Conservation (phyloP, 1,139 yeast species). For the Torulaspora globosa region DNA sequence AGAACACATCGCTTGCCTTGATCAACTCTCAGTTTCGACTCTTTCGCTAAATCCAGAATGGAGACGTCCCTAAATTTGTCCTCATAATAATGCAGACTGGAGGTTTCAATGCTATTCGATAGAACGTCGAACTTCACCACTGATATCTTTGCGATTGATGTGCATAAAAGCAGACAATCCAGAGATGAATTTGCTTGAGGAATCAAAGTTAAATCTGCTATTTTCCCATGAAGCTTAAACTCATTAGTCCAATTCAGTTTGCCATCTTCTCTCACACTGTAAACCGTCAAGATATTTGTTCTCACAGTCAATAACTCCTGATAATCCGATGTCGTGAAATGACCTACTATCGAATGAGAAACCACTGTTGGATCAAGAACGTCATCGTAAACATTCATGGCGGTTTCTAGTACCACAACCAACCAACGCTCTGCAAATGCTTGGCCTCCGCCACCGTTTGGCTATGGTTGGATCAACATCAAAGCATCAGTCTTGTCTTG, state of each 20-base stretch:
- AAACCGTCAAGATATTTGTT: conserved; percentile 69
- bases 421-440: background rate
- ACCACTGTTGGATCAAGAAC: conserved; percentile 77
- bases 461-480: background rate
- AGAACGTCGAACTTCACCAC: conserved; percentile 66
- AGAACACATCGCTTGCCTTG: conserved; percentile 62
- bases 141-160: conserved; percentile 74
- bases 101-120: conserved; percentile 54
- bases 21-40: conserved; percentile 57
- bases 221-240: conserved; percentile 66
- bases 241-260: conserved; percentile 58
- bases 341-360: conserved; percentile 56
- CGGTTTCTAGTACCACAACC: background rate
- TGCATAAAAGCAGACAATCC: conserved; percentile 64
- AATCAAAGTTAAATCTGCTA: conserved; percentile 55
- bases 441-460: too few relatives aligned
- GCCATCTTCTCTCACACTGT: conserved; percentile 41
- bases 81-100: conserved; percentile 85
- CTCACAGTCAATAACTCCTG: conserved; percentile 66
- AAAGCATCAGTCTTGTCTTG: background rate
- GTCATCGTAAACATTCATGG: conserved; percentile 81
- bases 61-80: conserved; percentile 54
- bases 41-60: conserved; percentile 42
- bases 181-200: conserved; percentile 47
- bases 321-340: conserved; percentile 50